Evolutionary conservation across 2,329 filamentous ascomycete species (phyloP), one percentile per base, ranked within the genome.

Genomic region (Monilinia fructicola): DNA sequence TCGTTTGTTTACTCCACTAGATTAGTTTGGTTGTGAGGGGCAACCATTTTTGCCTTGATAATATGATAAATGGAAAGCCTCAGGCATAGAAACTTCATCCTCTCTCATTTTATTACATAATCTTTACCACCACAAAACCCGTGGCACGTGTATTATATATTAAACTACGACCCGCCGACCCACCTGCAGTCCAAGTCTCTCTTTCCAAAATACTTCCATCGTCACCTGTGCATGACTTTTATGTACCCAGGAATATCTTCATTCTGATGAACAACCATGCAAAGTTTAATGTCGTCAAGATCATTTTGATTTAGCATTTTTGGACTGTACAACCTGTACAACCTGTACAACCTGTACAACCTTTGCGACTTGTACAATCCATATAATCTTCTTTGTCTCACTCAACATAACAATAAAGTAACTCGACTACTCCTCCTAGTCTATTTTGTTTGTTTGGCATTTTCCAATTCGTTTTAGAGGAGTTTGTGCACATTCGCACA

Each of bases 1-100:
- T 65, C 54, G 40, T 65, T 65, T 65, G 63, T 65, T 65, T 65
- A 65, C 40, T 64, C 48, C 52, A 58, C 63, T 42, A 40, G 18
- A 65, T 59, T 65, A 65, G 54, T 48, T 56, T 59, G 63, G 63
- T 65, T 65, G 63, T 59, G 23, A 65, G 23, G 63, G 63, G 63
- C 63, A 65, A 65, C 63, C 40, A 44, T 28, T 14, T 14, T n/a
- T 3, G 38, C 26, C 26, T 56, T 16, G 38, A 64, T 23, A 2
- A 55, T 42, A 42, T 42, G 18, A 31, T 26, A 23, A 35, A 46
- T 3, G 0, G 4, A 5, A 16, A 23, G 31, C 62, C 62, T 64
- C 38, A 58, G 62, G 63, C 63, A 65, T n/a, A 3, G 7, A 48
- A 40, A 40, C 3, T 10, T 40, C 38, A n/a, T n/a, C 5, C 1